Percentiles rank a stretch among this genome's conserved stretches.
phyloP scores from a whole-genome alignment of 768 basidiomycete species.

The Hydnomerulius pinastri region DNA sequence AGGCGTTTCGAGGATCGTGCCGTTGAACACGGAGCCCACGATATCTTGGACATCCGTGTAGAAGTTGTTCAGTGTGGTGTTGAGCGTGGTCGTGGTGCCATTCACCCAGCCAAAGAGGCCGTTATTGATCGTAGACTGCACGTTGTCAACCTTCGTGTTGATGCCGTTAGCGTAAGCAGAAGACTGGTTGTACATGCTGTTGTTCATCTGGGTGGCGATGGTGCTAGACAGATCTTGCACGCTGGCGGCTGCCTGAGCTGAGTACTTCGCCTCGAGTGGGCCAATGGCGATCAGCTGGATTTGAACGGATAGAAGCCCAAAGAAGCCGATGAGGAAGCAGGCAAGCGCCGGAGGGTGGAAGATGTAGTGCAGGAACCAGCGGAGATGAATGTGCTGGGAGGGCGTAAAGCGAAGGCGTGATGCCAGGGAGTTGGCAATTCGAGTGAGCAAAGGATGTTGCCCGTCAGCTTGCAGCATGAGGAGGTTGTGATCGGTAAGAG shows the following conservation, averaged over 20 bases:
- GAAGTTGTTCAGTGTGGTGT: constrained; percentile 82
- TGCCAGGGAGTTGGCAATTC: constrained; percentile 57
- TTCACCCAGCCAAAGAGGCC: constrained; percentile 97
- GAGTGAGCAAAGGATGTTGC: constrained; percentile 73
- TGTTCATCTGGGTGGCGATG: constrained; percentile 77
- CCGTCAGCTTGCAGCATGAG: constrained; percentile 70
- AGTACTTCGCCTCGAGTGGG: constrained; percentile 71
- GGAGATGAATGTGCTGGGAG: constrained; percentile 64
- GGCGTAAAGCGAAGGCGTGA: constrained; percentile 55
- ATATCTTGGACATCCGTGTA: constrained; percentile 82
- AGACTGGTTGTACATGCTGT: constrained; percentile 82
- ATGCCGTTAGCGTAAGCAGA: constrained; percentile 72
- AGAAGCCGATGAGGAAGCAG: constrained; percentile 89
- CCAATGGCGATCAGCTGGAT: constrained; percentile 81
- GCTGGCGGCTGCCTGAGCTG: constrained; percentile 59
- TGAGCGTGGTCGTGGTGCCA: constrained; percentile 82
- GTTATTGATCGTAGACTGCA: constrained; percentile 80
- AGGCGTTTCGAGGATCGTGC: constrained; percentile 78
- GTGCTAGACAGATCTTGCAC: constrained; percentile 66
- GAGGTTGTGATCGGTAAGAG: constrained; percentile 74
- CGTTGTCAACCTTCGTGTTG: constrained; percentile 66
- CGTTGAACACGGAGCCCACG: constrained; percentile 79
- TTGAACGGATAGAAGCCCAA: constrained; percentile 85
- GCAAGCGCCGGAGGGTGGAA: constrained; percentile 90
- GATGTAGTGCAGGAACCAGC: constrained; percentile 91